Evolutionary conservation across 768 basidiomycete species (phyloP), one percentile per base, ranked within the genome.

Genomic region (Piloderma croceum): DNA sequence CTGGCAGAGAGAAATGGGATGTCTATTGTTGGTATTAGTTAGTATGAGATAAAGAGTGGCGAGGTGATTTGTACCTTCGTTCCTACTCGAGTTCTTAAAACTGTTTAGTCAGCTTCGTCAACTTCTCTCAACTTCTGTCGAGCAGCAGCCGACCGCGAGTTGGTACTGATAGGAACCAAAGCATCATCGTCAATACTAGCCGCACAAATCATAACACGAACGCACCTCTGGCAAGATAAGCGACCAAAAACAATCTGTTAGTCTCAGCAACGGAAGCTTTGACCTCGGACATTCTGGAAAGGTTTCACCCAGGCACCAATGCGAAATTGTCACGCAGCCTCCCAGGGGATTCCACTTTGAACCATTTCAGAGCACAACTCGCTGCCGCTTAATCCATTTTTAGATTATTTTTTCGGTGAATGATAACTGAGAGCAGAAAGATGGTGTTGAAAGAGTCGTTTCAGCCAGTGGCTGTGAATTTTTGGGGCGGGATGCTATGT

Each of bases 41-140:
- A 31, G 38, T 41, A 45, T 43, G 45, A 41, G 45, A 31, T n/a
- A 23, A 38, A 37, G 32, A 34, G 31, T 31, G 35, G 40, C 42
- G 38, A 41, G 44, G 18, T 31, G 24, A 64, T n/a, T n/a, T 67
- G 38, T 56, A 78, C 89, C 79, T 68, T 88, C 80, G 42, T 80
- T 82, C 46, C 82, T 74, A 39, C 59, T 57, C 2, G 67, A 60
- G 43, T 71, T 71, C 36, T 71, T 77, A 97, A 61, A 98, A 94
- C 52, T 94, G 89, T 46, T 84, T 81, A 3, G 94, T 96, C 44
- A 99, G 74, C 29, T 91, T 76, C 3, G 92, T 97, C 46, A 98
- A 81, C 64, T 99, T 99, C 60, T 90, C 86, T 31, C 89, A 69
- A n/a, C n/a, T n/a, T n/a, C n/a, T n/a, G n/a, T n/a, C n/a, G n/a